These are phyloP conservation scores for Discostella pseudostelligera DNA, from an alignment of 108 stramenopile genomes.

Conservation along the genomic window DNA sequence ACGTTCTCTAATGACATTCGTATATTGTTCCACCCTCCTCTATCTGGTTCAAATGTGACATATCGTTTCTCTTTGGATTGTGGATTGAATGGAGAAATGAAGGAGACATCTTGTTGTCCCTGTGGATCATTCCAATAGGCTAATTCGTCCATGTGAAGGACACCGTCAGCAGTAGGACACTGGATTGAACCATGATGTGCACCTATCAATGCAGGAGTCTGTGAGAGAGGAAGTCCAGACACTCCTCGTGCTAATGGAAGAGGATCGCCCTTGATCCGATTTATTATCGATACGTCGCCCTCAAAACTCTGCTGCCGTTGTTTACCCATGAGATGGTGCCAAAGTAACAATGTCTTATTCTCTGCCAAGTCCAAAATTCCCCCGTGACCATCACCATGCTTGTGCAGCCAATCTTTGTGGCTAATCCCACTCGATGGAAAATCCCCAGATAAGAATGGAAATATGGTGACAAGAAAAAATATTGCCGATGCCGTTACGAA, in stretches of 20 bases:
- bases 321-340: conserved; percentile 1
- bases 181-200: conserved; percentile 58
- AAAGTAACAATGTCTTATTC: conserved; percentile 7
- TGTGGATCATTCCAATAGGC: conserved; percentile 85
- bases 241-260: conserved; percentile 57
- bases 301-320: not conserved
- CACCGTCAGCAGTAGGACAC: conserved; percentile 29
- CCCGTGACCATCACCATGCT: conserved; percentile 1
- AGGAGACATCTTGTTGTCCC: conserved; percentile 51
- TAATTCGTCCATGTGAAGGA: conserved; percentile 55
- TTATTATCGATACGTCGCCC: conserved; percentile 1
- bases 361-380: conserved; percentile 1
- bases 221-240: conserved; percentile 56
- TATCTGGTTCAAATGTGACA: conserved; percentile 74
- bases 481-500: conserved; percentile 26
- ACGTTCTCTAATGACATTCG: conserved; percentile 83
- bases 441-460: conserved; percentile 34
- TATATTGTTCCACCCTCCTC: conserved; percentile 83
- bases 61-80: conserved; percentile 27
- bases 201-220: conserved; percentile 69
- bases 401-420: conserved; percentile 6
- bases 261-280: not conserved
- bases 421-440: conserved; percentile 6
- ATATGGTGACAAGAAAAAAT: conserved; percentile 29
- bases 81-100: conserved; percentile 57